These are phyloP conservation scores for Naegleria lovaniensis DNA, from an alignment of 208 protist genomes.

Conservation along the genomic window DNA sequence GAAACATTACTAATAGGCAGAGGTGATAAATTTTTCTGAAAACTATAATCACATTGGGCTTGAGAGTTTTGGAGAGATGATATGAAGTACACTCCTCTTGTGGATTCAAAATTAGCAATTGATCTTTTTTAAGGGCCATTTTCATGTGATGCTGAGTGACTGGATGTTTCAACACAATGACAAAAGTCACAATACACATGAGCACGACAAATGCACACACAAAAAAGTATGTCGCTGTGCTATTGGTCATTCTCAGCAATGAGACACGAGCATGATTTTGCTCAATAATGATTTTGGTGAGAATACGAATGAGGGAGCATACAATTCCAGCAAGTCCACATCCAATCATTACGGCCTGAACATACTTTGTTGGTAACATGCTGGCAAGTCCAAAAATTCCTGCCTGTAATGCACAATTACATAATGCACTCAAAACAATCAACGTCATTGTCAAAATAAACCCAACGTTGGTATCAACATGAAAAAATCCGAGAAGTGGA, in stretches of 20 bases:
- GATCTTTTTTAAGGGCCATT: background rate
- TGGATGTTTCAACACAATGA: background rate
- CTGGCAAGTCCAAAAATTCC: constrained; percentile 71
- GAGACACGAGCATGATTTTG: no score
- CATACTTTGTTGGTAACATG: constrained; percentile 65
- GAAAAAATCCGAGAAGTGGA: constrained; percentile 51
- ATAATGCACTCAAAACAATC: constrained; percentile 54
- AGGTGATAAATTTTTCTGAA: background rate
- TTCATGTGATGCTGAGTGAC: background rate
- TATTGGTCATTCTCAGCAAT: background rate
- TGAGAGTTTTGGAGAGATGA: background rate
- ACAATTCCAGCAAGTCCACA: background rate
- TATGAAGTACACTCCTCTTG: no score
- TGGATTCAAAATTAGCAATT: background rate
- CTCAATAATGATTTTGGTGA: background rate
- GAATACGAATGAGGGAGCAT: background rate
- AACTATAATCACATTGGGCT: background rate
- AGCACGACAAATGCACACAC: background rate
- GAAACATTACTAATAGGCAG: background rate
- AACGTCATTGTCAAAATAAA: constrained; percentile 62
- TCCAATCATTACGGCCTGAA: constrained; percentile 76
- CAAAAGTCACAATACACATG: background rate
- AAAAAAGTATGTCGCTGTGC: constrained; percentile 16
- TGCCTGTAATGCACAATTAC: constrained; percentile 67
- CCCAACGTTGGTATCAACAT: constrained; percentile 49